Base-by-base conservation (phyloP, 1,139 yeast genomes). In the Geotrichum aggregatum region DNA sequence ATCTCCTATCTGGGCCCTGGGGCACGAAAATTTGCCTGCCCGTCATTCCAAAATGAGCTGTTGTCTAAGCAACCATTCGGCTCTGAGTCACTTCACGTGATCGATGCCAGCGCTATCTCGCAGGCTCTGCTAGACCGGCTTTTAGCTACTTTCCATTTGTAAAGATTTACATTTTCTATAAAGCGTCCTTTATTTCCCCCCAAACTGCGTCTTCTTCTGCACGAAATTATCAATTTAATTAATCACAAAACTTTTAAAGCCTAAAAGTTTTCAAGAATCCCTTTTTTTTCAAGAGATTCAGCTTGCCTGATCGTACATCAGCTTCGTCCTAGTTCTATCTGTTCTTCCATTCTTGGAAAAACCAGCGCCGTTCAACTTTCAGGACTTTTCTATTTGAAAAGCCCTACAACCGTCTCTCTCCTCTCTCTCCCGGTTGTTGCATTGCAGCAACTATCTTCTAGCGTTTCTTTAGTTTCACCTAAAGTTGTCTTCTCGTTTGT, bases 401-500 rank as follows among this genome's bases (percentile, higher is more conserved):
- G 49, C 49, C 49, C 49, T 19, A n/a, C 42, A 31, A 31, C n/a
- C 39, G 18, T 22, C 26, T 26, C 36, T 18, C 26, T 10, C 45
- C 22, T 34, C 39, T 18, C 34, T 40, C 34, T 26, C 39, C n/a
- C 18, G 16, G 41, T 41, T 40, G 40, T 41, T 47, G 42, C 40
- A 13, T 36, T 18, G 43, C 49, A 45, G 16, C 49, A 35, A 36
- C 36, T 45, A 11, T 35, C 31, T 34, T 36, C 22, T 26, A 45
- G 41, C 43, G 26, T 21, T 5, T 19, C 33, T 30, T 39, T 46
- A 19, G 30, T 35, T 34, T 14, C 44, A 7, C 22, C 39, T 22
- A 46, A 46, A 39, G 49, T 46, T 46, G 49, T 46, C 49, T 46
- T 46, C 44, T 39, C 21, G 49, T 44, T 24, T 33, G 49, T 30